A percentile compares a stretch with the other conserved stretches of the same genome.
phyloP scores from a whole-genome alignment of 306 rosid genomes.

The Lathyrus aphaca region DNA sequence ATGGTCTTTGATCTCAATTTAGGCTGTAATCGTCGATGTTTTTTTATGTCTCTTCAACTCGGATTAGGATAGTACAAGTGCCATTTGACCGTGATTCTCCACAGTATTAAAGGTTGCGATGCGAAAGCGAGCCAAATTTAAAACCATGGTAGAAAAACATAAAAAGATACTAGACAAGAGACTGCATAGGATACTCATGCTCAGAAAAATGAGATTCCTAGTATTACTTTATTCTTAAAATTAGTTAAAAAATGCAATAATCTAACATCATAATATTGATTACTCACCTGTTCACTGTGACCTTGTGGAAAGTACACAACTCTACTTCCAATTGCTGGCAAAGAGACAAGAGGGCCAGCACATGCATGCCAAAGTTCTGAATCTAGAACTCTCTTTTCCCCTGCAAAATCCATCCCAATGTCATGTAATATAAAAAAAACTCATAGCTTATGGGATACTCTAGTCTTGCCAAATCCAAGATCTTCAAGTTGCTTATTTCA shows the following conservation, averaged over 20 bases:
- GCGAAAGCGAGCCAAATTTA: background rate
- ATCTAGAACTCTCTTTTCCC: constrained; percentile 85
- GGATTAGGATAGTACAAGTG: background rate
- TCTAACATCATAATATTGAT: constrained; percentile 24
- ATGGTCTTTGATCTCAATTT: background rate
- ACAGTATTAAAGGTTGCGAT: background rate
- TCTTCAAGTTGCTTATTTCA: constrained; percentile 32
- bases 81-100: background rate
- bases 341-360: constrained; percentile 96
- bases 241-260: constrained; percentile 34
- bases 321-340: constrained; percentile 87
- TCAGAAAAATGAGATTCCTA: constrained; percentile 38
- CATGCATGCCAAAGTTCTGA: constrained; percentile 99
- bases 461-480: constrained; percentile 40
- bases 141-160: constrained; percentile 14
- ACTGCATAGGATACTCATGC: constrained; percentile 31
- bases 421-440: constrained; percentile 35
- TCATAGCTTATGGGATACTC: constrained; percentile 20
- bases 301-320: constrained; percentile 97
- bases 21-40: background rate
- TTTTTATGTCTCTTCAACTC: background rate
- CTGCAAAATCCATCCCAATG: constrained; percentile 57
- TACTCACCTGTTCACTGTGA: constrained; percentile 89
- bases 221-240: constrained; percentile 40
- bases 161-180: constrained; percentile 34